Evolutionary conservation across 768 basidiomycete species (phyloP).

Genomic region (Sarcodon aspratus): DNA sequence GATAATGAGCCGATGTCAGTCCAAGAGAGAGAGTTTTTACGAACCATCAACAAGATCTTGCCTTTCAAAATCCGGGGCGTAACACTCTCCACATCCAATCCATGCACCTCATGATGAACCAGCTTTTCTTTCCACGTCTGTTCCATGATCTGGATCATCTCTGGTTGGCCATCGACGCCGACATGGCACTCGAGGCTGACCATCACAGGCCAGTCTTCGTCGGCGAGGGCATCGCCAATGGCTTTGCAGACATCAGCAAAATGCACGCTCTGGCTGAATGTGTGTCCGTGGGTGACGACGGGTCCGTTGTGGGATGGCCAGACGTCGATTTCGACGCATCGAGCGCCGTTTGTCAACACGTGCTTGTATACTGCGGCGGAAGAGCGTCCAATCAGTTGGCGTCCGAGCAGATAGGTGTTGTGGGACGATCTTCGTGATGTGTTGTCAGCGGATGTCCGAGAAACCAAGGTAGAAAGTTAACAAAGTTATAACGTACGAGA

Average conservation of each 20-base stretch:
- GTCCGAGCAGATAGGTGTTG: slow-evolving; percentile 52
- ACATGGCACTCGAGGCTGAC: slow-evolving; percentile 59
- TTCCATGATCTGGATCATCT: slow-evolving; percentile 41
- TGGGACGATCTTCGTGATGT: slow-evolving; percentile 41
- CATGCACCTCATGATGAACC: slow-evolving; percentile 25
- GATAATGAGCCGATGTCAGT: not conserved
- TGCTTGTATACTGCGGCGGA: slow-evolving; percentile 44
- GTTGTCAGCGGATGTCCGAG: not conserved
- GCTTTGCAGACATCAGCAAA: slow-evolving; percentile 42
- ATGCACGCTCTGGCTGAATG: slow-evolving; percentile 38
- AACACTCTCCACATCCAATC: slow-evolving; percentile 23
- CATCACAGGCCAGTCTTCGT: slow-evolving; percentile 42
- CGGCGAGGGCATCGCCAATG: slow-evolving; percentile 31
- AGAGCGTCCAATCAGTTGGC: slow-evolving; percentile 43
- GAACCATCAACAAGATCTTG: slow-evolving; percentile 47
- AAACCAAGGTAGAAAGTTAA: not conserved
- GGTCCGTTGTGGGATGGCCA: slow-evolving; percentile 46
- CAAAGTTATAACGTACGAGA: slow-evolving; percentile 25
- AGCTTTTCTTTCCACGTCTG: slow-evolving; percentile 41
- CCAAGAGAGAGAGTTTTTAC: not conserved
- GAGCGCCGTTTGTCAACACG: slow-evolving; percentile 36
- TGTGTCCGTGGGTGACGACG: slow-evolving; percentile 52
- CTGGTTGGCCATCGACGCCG: slow-evolving; percentile 32
- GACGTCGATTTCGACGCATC: slow-evolving; percentile 60
- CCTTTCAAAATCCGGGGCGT: slow-evolving; percentile 38